Evolutionary conservation across 148 eudicot genomes (phyloP).

Genomic region (Polygonum maritimum): DNA sequence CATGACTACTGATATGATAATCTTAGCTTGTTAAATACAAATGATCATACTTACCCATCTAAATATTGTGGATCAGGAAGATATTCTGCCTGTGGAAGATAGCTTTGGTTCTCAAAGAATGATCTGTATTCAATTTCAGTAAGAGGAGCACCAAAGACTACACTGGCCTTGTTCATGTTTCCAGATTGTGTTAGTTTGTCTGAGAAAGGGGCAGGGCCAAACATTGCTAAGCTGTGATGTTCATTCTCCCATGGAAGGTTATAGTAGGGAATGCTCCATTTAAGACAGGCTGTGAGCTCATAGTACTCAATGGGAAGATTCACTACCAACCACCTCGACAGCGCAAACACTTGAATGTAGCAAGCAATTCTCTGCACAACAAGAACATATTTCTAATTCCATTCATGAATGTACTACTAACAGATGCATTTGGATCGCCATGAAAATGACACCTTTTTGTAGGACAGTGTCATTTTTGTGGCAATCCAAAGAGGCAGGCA

Average conservation of each 20-base stretch:
- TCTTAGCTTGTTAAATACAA: neutral
- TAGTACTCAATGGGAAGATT: constrained; percentile 69
- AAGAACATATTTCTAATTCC: neutral
- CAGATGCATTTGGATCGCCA: too few relatives aligned
- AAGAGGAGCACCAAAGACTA: constrained; percentile 64
- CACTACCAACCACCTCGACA: constrained; percentile 76
- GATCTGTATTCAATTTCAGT: constrained; percentile 63
- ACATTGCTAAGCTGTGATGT: constrained; percentile 21
- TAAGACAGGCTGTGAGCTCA: constrained; percentile 65
- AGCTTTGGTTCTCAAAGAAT: constrained; percentile 59
- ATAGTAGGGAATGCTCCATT: constrained; percentile 88
- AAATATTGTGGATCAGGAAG: constrained; percentile 36
- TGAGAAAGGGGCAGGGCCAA: constrained; percentile 30
- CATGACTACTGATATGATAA: neutral
- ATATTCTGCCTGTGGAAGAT: constrained; percentile 59
- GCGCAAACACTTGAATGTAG: constrained; percentile 82
- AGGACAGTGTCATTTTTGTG: too few relatives aligned
- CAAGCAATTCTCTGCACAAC: constrained; percentile 66
- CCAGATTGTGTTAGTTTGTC: constrained; percentile 24
- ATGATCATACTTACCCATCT: constrained; percentile 56
- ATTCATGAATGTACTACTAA: too few relatives aligned
- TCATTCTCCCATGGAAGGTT: constrained; percentile 75
- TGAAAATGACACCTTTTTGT: too few relatives aligned
- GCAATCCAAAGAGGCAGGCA: neutral
- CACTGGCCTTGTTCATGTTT: constrained; percentile 28